Base-by-base conservation (phyloP, 2,329 filamentous ascomycete species). In the Talaromyces sp. region DNA sequence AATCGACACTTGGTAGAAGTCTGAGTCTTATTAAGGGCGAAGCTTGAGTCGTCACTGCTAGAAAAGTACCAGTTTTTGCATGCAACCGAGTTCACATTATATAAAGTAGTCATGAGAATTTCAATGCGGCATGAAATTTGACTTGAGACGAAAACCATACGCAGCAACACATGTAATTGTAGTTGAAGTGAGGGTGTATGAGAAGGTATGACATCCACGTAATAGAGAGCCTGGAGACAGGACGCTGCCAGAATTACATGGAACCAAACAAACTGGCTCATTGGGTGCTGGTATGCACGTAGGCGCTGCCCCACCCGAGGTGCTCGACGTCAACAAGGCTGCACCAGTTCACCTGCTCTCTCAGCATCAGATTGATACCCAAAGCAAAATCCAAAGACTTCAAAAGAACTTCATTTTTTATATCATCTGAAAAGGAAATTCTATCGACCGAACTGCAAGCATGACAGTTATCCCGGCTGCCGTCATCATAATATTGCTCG, bases 401-500 rank as follows among this genome's bases (percentile, higher is more conserved):
- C 41, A 46, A 19, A 46, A 13, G 4, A 24, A 19, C 9, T 13
- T 14, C 43, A 17, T 9, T 19, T 4, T 24, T 24, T 7, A 14
- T 11, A 19, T 46, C 11, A 52, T 52, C 19, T 26, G 4, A 29
- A 11, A 5, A 52, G n/a, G 11, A 29, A 26, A 29, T 2, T 8
- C 2, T 21, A 29, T 52, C 19, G 14, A n/a, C 14, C 13, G 14
- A 29, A 9, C 13, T 29, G 27, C 26, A 52, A 52, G 49, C 6
- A 41, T 51, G 29, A 55, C 54, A 11, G 52, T 56, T 29, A 56
- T 62, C 24, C 55, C 55, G 27, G 51, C 52, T 26, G 49, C 56
- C 24, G 41, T 57, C 10, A 32, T 62, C 35, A 43, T 59, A 35
- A 59, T 53, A 53, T 41, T 62, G 56, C 58, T 61, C 13, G 17